Evolutionary conservation across 768 basidiomycete genomes (phyloP), one percentile per base, ranked within the genome.

Genomic region (Boletus sp.): DNA sequence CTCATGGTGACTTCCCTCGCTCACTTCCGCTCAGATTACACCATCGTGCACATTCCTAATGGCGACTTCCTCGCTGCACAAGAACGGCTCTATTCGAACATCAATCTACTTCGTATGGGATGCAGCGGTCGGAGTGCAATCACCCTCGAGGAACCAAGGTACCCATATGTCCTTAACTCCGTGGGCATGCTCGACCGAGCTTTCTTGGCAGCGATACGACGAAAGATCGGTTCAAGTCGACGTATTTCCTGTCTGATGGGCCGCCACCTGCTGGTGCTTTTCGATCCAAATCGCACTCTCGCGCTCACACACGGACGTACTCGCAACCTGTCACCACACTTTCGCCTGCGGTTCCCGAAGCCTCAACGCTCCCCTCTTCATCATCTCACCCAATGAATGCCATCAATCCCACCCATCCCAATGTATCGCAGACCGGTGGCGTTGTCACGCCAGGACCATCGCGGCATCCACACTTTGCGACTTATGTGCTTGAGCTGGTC

Each of bases 21-120:
- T 44, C 87, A 90, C 76, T 94, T 94, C 68, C 89, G 89, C 54
- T 92, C 90, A 2, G 91, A 93, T 76, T 90, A 84, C 69, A 89
- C 89, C 54, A 91, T 93, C 58, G 87, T 93, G 33, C 85, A 82
- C 57, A 84, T 94, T 51, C 90, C 90, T 0, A 73, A 78, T 45
- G 92, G 72, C 12, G 77, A 86, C 69, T 89, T 86, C 71, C 77
- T 81, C 18, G 78, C 80, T 39, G 77, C 79, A 33, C 81, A 80
- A 58, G 83, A 89, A 55, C 84, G 83, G 60, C 80, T 94, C 32
- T 90, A 89, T 70, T 79, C 85, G 50, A 94, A 93, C 65, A 90
- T 93, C 63, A 87, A 89, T 69, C 78, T 94, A 20, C 78, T 91
- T 42, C 82, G 92, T n/a, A 86, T 92, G 83, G 91, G 90, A 3